Conservation (phyloP, 148 eudicot genomes). For the Spergularia marina region DNA sequence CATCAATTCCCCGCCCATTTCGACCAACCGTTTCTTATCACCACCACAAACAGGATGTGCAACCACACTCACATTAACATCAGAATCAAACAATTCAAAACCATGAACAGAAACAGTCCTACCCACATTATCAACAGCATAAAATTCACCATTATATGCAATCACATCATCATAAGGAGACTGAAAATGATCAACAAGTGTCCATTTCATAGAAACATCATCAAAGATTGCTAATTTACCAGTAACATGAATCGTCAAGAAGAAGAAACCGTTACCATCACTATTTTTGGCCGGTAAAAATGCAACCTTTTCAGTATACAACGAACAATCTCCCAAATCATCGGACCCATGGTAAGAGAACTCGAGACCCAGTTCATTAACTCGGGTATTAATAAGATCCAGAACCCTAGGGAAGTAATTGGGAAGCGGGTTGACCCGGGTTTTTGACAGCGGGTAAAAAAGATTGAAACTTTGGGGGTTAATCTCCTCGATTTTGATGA, state of each 20-base stretch:
- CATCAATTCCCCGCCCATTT: constrained; percentile 48
- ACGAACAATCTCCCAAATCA: constrained; percentile 41
- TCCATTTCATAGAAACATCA: constrained; percentile 50
- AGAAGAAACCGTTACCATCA: constrained; percentile 38
- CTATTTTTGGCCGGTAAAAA: constrained; percentile 14
- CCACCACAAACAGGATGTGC: constrained; percentile 63
- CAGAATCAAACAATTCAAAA: constrained; percentile 13
- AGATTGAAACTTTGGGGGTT: constrained; percentile 35
- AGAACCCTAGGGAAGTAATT: constrained; percentile 36
- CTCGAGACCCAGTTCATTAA: constrained; percentile 57
- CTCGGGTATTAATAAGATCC: constrained; percentile 35
- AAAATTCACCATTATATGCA: constrained; percentile 45
- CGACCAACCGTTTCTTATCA: constrained; percentile 67
- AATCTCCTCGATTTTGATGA: constrained; percentile 61
- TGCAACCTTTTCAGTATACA: constrained; percentile 69
- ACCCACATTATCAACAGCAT: constrained; percentile 67
- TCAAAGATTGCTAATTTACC: constrained; percentile 65
- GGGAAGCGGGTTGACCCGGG: constrained; percentile 36
- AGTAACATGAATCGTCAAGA: constrained; percentile 65
- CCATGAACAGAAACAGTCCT: constrained; percentile 43
- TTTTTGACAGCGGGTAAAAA: constrained; percentile 44
- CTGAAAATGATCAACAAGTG: constrained; percentile 41
- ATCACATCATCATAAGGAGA: constrained; percentile 69
- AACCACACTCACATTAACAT: constrained; percentile 30
- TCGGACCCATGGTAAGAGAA: constrained; percentile 49